phyloP scores from a whole-genome alignment of 2,329 filamentous ascomycete genomes.

The Blumeria hordei region DNA sequence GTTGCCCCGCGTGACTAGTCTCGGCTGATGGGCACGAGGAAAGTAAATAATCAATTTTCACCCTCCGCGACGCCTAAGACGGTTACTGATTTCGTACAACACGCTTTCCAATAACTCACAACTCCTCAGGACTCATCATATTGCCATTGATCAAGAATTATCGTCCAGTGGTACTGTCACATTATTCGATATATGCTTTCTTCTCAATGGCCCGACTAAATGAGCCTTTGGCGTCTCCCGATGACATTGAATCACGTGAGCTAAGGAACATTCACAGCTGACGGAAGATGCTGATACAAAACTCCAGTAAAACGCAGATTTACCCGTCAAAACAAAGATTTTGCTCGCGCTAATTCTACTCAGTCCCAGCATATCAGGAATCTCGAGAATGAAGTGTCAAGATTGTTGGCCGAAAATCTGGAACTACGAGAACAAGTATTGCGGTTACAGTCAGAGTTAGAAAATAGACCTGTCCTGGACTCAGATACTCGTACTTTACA shows the following conservation, averaged over 20 bases:
- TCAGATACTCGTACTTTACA: slow-evolving; percentile 40
- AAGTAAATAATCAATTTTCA: no score
- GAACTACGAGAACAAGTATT: slow-evolving; percentile 46
- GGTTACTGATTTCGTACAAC: no score
- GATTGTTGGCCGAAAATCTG: slow-evolving; percentile 57
- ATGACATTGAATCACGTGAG: slow-evolving; percentile 49
- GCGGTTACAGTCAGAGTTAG: slow-evolving; percentile 40
- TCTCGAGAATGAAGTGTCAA: slow-evolving; percentile 51
- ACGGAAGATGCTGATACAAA: no score
- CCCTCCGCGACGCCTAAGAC: no score
- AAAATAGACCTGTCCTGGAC: slow-evolving; percentile 31
- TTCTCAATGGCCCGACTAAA: slow-evolving; percentile 53
- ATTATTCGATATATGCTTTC: slow-evolving; percentile 1
- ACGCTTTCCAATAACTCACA: no score
- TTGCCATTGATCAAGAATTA: no score
- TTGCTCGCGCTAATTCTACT: slow-evolving; percentile 54
- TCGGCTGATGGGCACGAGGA: slow-evolving; percentile 3
- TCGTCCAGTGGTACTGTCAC: no score
- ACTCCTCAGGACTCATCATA: no score
- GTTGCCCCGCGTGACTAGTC: no score
- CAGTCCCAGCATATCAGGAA: slow-evolving; percentile 55
- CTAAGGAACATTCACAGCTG: neutral
- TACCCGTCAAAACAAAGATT: slow-evolving; percentile 62
- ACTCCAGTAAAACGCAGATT: slow-evolving; percentile 50
- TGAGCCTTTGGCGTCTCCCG: slow-evolving; percentile 42